Evolutionary conservation across 192 early-diverging fungal genomes (phyloP), one percentile per base, ranked within the genome.

Genomic region (Podila verticillata): DNA sequence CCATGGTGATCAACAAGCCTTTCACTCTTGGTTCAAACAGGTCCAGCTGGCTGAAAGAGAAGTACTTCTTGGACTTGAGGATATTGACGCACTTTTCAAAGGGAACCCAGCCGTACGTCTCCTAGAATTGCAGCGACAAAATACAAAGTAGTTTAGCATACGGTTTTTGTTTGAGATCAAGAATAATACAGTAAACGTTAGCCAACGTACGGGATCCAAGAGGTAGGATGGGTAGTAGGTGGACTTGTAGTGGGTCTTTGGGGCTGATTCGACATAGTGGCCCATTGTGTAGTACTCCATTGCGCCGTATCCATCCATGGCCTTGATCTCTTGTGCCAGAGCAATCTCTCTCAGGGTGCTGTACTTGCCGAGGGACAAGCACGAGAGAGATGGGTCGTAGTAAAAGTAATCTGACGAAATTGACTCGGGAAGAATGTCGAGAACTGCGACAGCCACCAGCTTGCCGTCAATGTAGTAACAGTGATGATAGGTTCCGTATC

Each of bases 201-300:
- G 12, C 31, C 10, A 20, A 64, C 74, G 29, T 74, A 84, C 83
- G 49, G 93, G 90, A 64, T 97, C 96, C 30, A 95, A 85, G 44
- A 99, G 83, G 22, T 93, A 91, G 0, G 95, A 94, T 2, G 96
- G 96, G 31, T 89, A 85, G 85, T 92, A 97, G 47, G 92, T 88
- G 5, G 88, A 92, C 81, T 99, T 99, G 84, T 98, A 99, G 19
- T 88, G 84, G 93, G 98, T 99, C 77, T 99, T 98, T 28, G 82
- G 84, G 65, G 96, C 97, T 9, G 86, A 85, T 32, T 97, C 93
- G 51, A 99, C 94, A 75, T 95, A 97, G 75, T 91, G 97, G 2
- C 98, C 93, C 93, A 82, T 63, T 57, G 97, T 94, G 73, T 96
- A 96, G 82, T 99, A 99, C 83, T 92, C 96, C 60, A 86, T 77